Percentiles rank a stretch among this genome's conserved stretches.
phyloP scores from a whole-genome alignment of 768 basidiomycete genomes.

The Mycena rosella region DNA sequence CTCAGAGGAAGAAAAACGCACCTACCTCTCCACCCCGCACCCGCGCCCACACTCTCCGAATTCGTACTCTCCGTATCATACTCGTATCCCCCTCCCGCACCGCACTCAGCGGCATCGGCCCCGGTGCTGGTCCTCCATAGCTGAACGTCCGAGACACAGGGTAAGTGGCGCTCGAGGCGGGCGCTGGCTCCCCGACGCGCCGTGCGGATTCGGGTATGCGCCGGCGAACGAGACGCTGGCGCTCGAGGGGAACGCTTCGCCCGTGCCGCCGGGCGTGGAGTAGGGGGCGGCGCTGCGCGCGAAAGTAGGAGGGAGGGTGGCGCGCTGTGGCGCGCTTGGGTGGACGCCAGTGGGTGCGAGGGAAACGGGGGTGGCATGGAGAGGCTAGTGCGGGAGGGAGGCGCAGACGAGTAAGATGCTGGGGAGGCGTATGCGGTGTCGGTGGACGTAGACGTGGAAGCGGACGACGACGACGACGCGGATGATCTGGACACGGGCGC shows the following conservation, averaged over 20 bases:
- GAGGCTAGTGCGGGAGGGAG: background rate
- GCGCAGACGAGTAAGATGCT: background rate
- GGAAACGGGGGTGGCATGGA: background rate
- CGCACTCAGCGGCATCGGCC: slow-evolving; percentile 2
- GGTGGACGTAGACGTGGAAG: too few species aligned
- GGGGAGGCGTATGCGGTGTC: too few species aligned
- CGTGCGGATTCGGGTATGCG: background rate
- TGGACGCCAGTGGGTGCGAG: too few species aligned
- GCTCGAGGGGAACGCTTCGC: slow-evolving; percentile 10
- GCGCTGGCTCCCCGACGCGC: too few species aligned
- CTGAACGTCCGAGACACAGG: too few species aligned
- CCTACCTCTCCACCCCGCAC: too few species aligned
- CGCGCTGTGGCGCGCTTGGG: background rate
- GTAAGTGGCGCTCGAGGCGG: too few species aligned
- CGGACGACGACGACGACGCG: too few species aligned
- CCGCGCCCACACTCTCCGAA: background rate
- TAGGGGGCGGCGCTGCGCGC: too few species aligned
- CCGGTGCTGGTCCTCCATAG: background rate
- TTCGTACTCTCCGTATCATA: slow-evolving; percentile 4
- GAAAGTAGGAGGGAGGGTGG: slow-evolving; percentile 3
- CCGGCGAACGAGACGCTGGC: slow-evolving; percentile 21
- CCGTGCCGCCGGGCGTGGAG: background rate
- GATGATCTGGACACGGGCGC: too few species aligned
- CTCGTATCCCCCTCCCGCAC: background rate
- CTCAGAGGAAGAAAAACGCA: too few species aligned